These are phyloP conservation scores for Lepiota venenata DNA, from an alignment of 768 basidiomycete species.

Conservation along the genomic window DNA sequence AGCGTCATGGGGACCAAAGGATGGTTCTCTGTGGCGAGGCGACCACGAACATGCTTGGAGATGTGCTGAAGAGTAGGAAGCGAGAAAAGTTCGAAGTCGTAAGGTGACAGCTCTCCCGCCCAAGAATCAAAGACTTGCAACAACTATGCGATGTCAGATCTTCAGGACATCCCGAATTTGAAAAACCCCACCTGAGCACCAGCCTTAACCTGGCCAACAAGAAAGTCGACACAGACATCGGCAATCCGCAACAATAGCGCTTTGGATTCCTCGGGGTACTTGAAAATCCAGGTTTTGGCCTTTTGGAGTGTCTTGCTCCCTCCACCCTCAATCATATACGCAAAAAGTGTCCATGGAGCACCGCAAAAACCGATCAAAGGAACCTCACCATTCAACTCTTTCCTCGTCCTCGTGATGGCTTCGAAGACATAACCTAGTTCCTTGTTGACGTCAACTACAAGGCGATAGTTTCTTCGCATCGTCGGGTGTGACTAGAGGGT, in stretches of 20 bases:
- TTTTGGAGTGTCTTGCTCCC: slow-evolving; percentile 89
- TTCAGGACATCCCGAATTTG: neutral
- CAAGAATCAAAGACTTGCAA: slow-evolving; percentile 98
- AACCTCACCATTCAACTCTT: slow-evolving; percentile 79
- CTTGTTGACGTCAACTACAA: slow-evolving; percentile 73
- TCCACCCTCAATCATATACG: slow-evolving; percentile 98
- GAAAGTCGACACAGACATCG: slow-evolving; percentile 84
- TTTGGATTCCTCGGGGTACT: slow-evolving; percentile 81
- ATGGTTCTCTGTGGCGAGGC: slow-evolving; percentile 50
- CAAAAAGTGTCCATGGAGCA: slow-evolving; percentile 97
- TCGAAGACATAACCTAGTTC: slow-evolving; percentile 91
- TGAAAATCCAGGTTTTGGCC: slow-evolving; percentile 93
- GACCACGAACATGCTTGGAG: slow-evolving; percentile 58
- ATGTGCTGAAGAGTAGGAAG: slow-evolving; percentile 78
- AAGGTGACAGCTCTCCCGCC: slow-evolving; percentile 88
- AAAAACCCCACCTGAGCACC: slow-evolving; percentile 80
- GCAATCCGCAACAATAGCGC: slow-evolving; percentile 76
- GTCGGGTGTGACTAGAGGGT: slow-evolving; percentile 74
- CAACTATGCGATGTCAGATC: slow-evolving; percentile 46
- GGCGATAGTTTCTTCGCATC: slow-evolving; percentile 62
- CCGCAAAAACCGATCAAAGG: slow-evolving; percentile 97
- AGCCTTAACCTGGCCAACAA: slow-evolving; percentile 91
- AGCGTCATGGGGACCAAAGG: slow-evolving; percentile 78
- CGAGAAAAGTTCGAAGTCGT: slow-evolving; percentile 84
- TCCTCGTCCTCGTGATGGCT: slow-evolving; percentile 84